Percentiles rank a stretch among this genome's conserved stretches.
phyloP scores from a whole-genome alignment of 306 rosid species.

The Citrullus mucosospermus region DNA sequence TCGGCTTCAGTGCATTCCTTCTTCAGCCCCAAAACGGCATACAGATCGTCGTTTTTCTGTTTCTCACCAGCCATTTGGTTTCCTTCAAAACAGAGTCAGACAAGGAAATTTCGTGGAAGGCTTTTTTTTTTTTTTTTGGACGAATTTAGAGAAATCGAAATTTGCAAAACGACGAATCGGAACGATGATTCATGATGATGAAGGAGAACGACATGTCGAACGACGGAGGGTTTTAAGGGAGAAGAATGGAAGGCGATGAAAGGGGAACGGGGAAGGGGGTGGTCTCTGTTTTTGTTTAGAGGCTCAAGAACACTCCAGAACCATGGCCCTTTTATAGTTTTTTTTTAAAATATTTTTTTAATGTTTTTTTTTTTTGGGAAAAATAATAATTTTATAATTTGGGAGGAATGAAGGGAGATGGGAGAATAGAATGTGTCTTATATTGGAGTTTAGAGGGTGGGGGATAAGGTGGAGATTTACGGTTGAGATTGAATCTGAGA shows the following conservation, averaged over 20 bases:
- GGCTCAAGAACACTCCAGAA: slow-evolving; percentile 4
- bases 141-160: neutral
- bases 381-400: neutral
- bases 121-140: neutral
- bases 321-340: slow-evolving; percentile 2
- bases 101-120: too few relatives aligned
- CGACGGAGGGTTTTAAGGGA: neutral
- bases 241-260: neutral
- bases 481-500: slow-evolving; percentile 44
- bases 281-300: neutral
- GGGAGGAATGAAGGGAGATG: neutral
- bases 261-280: neutral
- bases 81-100: neutral
- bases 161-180: neutral
- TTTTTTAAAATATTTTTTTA: neutral
- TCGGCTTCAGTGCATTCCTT: slow-evolving; percentile 72
- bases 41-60: slow-evolving; percentile 46
- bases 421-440: neutral
- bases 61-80: slow-evolving; percentile 45
- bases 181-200: neutral
- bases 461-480: slow-evolving; percentile 19
- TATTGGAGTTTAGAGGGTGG: neutral
- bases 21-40: slow-evolving; percentile 59
- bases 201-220: neutral
- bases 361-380: neutral